A percentile compares a stretch with the other conserved stretches of the same genome.
Evolutionary conservation across 2,329 filamentous ascomycete genomes (phyloP).

Genomic region (Diaporthe citri): DNA sequence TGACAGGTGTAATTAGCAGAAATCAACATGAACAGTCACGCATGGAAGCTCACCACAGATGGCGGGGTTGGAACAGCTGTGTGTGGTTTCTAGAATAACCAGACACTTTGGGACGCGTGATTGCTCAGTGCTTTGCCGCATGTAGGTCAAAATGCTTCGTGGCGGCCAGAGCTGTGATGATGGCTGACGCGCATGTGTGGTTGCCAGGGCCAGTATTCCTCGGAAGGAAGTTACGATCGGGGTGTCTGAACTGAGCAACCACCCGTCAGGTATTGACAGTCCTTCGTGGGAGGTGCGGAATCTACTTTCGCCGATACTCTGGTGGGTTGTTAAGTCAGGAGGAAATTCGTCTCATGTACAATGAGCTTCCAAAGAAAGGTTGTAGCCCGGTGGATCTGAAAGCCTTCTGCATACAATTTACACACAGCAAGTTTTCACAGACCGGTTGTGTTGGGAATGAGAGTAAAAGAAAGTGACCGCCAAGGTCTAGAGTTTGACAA

Average conservation of each 20-base stretch:
- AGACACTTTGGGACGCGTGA: neutral
- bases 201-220: neutral
- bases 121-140: neutral
- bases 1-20: neutral
- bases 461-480: neutral
- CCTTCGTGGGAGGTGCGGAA: neutral
- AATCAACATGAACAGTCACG: neutral
- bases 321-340: neutral
- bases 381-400: neutral
- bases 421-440: neutral
- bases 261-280: neutral
- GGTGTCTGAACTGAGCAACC: neutral
- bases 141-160: neutral
- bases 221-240: neutral
- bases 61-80: neutral
- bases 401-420: neutral
- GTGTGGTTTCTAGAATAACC: neutral
- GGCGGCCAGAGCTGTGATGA: no score
- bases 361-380: neutral
- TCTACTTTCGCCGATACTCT: neutral
- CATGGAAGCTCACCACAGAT: neutral
- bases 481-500: neutral
- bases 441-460: neutral
- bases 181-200: neutral
- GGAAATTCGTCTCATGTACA: neutral